phyloP scores from a whole-genome alignment of 2,329 filamentous ascomycete genomes.

The Exophiala dermatitidis region DNA sequence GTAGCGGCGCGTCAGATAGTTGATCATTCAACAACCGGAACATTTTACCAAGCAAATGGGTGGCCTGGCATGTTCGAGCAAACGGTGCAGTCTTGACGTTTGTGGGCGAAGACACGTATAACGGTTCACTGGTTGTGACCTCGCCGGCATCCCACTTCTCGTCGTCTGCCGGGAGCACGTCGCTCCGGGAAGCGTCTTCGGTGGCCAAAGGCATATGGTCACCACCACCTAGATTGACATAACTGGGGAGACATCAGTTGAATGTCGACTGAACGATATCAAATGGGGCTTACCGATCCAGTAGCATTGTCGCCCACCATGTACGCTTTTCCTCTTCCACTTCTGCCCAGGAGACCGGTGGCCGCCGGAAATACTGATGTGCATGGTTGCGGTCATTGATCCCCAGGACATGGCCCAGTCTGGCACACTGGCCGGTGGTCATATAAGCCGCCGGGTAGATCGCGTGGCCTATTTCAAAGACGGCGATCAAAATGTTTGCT shows the following conservation, averaged over 20 bases:
- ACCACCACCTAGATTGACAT: conserved; percentile 26
- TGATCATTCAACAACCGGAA: conserved; percentile 30
- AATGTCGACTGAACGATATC: background rate
- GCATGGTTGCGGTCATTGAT: conserved; percentile 23
- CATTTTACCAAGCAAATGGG: conserved; percentile 32
- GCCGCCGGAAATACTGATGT: conserved; percentile 21
- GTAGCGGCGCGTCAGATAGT: conserved; percentile 28
- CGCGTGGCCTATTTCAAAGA: conserved; percentile 33
- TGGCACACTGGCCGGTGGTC: conserved; percentile 25
- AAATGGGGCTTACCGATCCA: conserved; percentile 23
- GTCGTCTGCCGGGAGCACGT: conserved; percentile 27
- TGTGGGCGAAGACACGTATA: conserved; percentile 27
- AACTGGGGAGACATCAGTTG: conserved; percentile 17
- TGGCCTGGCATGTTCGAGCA: conserved; percentile 33
- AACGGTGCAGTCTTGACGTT: conserved; percentile 29
- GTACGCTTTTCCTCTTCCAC: conserved; percentile 25
- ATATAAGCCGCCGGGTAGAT: conserved; percentile 35
- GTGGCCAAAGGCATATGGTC: conserved; percentile 25
- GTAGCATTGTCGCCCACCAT: conserved; percentile 29
- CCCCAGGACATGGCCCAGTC: conserved; percentile 24
- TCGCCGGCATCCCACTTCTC: conserved; percentile 24
- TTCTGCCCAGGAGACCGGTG: conserved; percentile 25
- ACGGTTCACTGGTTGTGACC: conserved; percentile 24
- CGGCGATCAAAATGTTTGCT: conserved; percentile 29
- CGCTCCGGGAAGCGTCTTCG: conserved; percentile 24